Base-by-base conservation (phyloP, 2,329 filamentous ascomycete species). In the Cladosporium sp. region DNA sequence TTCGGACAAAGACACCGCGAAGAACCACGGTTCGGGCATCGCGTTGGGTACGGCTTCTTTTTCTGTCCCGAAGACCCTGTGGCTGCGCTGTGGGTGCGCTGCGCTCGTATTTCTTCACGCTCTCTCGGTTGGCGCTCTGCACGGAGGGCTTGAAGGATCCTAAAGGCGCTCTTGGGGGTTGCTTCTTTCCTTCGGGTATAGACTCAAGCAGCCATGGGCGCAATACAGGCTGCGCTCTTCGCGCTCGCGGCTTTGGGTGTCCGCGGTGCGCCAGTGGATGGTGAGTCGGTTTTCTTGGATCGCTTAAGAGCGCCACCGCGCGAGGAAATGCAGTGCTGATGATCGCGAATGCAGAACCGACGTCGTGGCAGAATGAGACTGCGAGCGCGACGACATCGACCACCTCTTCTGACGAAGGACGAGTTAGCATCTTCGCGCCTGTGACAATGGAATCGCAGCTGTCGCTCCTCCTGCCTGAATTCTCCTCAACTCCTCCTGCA, bases 321-420 rank as follows among this genome's bases (percentile, higher is more conserved):
- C 19, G 9, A 14, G 19, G 19, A 22, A 43, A 22, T 14, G 33
- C 22, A 32, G 40, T 18, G 31, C 38, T 35, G 40, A 19, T 10
- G 6, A 10, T 28, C 31, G 28, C 43, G 32, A 50, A 7, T n/a
- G 34, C 33, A 50, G 48, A 43, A 22, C 19, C 41, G 8, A 37
- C 8, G 18, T 11, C 41, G 32, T 41, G 48, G 41, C 48, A 50
- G n/a, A 50, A 43, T 18, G 40, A 50, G 38, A 50, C 32, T 13
- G 10, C 38, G 31, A 49, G 32, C 16, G 42, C 16, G n/a, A 50
- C 48, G 9, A 19, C 16, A 5, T 22, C 40, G 28, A 43, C 48
- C 11, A 28, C 42, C 3, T 28, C 40, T 8, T 31, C 34, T 6
- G 18, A 42, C 11, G 40, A 43, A 7, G 13, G 13, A 28, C 9